Conservation (phyloP, 345 rosid genomes). For the Psidium guajava region DNA sequence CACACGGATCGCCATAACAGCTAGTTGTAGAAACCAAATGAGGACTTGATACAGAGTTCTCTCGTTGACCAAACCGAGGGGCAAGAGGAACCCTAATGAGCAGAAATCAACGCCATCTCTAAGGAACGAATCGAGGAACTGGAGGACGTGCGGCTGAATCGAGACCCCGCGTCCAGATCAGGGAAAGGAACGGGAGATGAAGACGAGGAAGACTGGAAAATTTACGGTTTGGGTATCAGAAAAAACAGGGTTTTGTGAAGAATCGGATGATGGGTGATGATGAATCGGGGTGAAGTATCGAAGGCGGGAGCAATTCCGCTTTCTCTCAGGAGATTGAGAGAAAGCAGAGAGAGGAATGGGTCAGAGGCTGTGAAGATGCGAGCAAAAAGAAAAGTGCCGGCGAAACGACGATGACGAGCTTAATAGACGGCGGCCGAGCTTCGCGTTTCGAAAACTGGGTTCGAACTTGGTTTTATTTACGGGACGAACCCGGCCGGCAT, state of each 20-base stretch:
- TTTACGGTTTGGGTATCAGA: not conserved
- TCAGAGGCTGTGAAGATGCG: not conserved
- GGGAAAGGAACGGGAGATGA: not conserved
- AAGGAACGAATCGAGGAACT: not conserved
- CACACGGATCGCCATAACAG: slow-evolving; percentile 65
- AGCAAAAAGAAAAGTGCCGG: not conserved
- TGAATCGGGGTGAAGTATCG: not conserved
- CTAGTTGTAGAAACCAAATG: slow-evolving; percentile 19
- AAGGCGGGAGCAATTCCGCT: not conserved
- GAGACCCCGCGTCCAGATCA: not conserved
- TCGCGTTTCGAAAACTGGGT: not conserved
- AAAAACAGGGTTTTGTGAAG: not conserved
- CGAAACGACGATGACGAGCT: not conserved
- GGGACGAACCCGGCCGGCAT: not conserved
- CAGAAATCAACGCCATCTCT: not conserved
- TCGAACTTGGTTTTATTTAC: not conserved
- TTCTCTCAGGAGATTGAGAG: not conserved
- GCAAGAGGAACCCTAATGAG: not conserved
- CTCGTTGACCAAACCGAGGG: not conserved
- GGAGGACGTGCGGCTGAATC: not conserved
- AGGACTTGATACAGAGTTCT: slow-evolving; percentile 33
- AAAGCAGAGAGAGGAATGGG: not conserved
- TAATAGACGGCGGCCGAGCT: not conserved
- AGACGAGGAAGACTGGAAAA: too few relatives aligned
- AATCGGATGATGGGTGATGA: not conserved